Percentiles rank a stretch among this genome's conserved stretches.
Evolutionary conservation across 306 rosid genomes (phyloP).

Genomic region (Vigna unguiculata): DNA sequence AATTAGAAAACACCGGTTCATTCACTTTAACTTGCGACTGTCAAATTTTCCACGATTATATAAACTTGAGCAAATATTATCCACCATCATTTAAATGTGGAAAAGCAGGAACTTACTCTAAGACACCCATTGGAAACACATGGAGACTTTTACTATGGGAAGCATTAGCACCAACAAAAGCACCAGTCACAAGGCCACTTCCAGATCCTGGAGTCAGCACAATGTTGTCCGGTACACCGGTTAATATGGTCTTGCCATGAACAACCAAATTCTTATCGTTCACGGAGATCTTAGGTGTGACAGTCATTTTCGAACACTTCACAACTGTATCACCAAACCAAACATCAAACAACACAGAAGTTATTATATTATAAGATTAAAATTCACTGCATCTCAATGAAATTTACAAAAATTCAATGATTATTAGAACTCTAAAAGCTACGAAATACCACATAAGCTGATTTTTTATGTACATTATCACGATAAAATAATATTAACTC

Average conservation of each 20-base stretch:
- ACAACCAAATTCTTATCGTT: slow-evolving; percentile 84
- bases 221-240: slow-evolving; percentile 83
- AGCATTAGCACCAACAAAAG: slow-evolving; percentile 87
- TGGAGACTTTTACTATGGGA: slow-evolving; percentile 78
- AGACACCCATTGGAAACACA: slow-evolving; percentile 79
- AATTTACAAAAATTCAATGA: slow-evolving; percentile 3
- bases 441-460: not conserved
- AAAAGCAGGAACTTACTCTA: slow-evolving; percentile 67
- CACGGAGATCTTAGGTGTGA: slow-evolving; percentile 70
- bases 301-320: slow-evolving; percentile 72
- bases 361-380: slow-evolving; percentile 3
- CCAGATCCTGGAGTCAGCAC: slow-evolving; percentile 74
- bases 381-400: not conserved
- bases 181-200: slow-evolving; percentile 72
- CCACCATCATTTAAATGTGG: not conserved
- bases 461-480: not conserved
- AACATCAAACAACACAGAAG: not conserved
- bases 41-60: not conserved
- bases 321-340: slow-evolving; percentile 42
- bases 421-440: not conserved
- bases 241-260: slow-evolving; percentile 84
- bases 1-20: not conserved
- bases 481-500: not conserved
- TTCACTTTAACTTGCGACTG: not conserved
- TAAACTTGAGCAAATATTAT: not conserved